phyloP scores from a whole-genome alignment of 2,329 filamentous ascomycete genomes.

The Incumbomyces delicatus region DNA sequence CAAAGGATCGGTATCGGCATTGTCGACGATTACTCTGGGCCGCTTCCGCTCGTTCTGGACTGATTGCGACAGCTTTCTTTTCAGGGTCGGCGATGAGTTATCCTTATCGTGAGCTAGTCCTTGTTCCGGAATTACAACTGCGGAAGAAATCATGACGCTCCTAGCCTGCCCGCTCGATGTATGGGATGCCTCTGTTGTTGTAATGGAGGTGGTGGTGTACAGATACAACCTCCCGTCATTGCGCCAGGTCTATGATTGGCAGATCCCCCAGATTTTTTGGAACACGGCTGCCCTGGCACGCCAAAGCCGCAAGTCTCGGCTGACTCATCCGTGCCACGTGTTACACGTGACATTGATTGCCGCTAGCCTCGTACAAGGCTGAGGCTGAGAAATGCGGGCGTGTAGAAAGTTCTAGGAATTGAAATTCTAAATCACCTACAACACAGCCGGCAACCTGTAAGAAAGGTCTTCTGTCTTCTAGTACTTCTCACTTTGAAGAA shows the following conservation, averaged over 20 bases:
- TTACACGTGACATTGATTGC: too few relatives aligned
- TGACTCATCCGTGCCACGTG: too few relatives aligned
- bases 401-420: too few relatives aligned
- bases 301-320: not conserved
- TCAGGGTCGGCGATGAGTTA: constrained; percentile 29
- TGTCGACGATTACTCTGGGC: constrained; percentile 31
- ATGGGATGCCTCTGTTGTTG: not conserved
- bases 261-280: too few relatives aligned
- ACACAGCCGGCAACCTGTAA: too few relatives aligned
- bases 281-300: not conserved
- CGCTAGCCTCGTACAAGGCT: not conserved
- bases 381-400: too few relatives aligned
- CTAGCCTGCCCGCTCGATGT: not conserved
- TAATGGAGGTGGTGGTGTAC: not conserved
- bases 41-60: constrained; percentile 45
- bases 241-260: not conserved
- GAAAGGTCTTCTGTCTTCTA: too few relatives aligned
- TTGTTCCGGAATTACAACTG: constrained; percentile 25
- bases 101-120: constrained; percentile 17
- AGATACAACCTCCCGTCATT: not conserved
- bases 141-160: constrained; percentile 25
- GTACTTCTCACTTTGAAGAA: too few relatives aligned
- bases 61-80: constrained; percentile 46
- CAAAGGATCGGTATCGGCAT: constrained; percentile 15
- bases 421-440: too few relatives aligned